Evolutionary conservation across 176 grass and related monocot species (phyloP).

Genomic region (barley (Hordeum vulgare)): MorexV3_pseudomolecules_assembly NC_058523.1:114930387-114930886

Average conservation of each 20-base stretch:
- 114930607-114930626: neutral
- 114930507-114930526: constrained; percentile 86
- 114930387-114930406: neutral
- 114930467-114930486: neutral
- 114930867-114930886: neutral
- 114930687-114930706: constrained; percentile 87
- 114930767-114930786: neutral
- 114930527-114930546: constrained; percentile 80
- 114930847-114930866: neutral
- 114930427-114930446: neutral
- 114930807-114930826: neutral
- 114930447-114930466: neutral
- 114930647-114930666: constrained; percentile 57
- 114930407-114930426: neutral
- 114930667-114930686: constrained; percentile 80
- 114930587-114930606: constrained; percentile 50
- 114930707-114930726: constrained; percentile 82
- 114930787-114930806: neutral
- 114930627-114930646: constrained; percentile 38
- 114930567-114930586: constrained; percentile 71
- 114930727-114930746: constrained; percentile 64
- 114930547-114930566: constrained; percentile 90
- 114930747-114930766: neutral
- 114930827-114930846: neutral
- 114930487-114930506: constrained; percentile 65